Evolutionary conservation across 306 rosid species (phyloP), one percentile per base, ranked within the genome.

Genomic region (Astragalus glycyphyllos): DNA sequence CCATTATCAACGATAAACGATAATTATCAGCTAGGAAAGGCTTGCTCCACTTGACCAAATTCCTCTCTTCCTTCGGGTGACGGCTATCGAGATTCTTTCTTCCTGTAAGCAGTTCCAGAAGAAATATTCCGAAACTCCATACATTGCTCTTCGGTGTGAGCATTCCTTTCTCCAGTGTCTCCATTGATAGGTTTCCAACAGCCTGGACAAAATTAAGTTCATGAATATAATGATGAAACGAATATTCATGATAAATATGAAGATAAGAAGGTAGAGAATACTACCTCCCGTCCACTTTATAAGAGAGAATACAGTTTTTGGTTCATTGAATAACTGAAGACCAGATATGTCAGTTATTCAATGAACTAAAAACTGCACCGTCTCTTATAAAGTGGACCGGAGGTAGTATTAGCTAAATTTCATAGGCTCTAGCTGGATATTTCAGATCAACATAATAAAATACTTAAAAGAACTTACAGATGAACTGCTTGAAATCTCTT

Each of bases 81-180:
- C 68, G 50, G 16, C 68, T 62, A 62, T 62, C 68, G 4, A 62
- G 68, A 62, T 62, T 62, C 51, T 62, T 62, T 62, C 68, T 62
- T 62, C 68, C 68, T 1, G 68, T 62, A 20, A 62, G 68, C 20
- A 62, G 68, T 51, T 62, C 68, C 6, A 62, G 68, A 40, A 62
- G 68, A 42, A 62, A 62, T 17, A 62, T 62, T 41, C 68, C 68
- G 0, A 62, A 62, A 62, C 68, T 62, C 68, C 68, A 62, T 41
- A 62, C 68, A 2, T 62, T 62, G 68, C 68, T 62, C 37, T 62
- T 62, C 7, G 68, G 68, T 17, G 68, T 62, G 8, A 62, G 68
- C 68, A 62, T 40, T 62, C 68, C 68, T 40, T 62, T 62, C 51
- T 62, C 68, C 16, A 62, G 68, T 62, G 68, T 62, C 16, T 62